These are phyloP conservation scores for Aspergillus ustus DNA, from an alignment of 2,329 filamentous ascomycete genomes.

Conservation along the genomic window DNA sequence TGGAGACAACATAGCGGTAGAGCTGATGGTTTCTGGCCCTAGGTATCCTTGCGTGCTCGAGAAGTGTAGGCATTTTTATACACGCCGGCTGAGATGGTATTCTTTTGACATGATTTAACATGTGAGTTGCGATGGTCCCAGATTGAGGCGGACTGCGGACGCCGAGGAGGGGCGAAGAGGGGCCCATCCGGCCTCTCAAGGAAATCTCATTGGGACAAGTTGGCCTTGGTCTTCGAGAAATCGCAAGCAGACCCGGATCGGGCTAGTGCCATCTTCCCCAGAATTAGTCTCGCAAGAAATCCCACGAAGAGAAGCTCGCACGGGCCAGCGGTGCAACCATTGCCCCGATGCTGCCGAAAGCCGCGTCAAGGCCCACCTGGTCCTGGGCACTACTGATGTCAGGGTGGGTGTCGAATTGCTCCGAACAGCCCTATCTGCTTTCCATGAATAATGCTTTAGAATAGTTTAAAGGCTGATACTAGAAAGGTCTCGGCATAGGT, in stretches of 20 bases:
- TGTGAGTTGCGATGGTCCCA: neutral
- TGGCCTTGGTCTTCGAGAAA: neutral
- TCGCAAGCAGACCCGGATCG: conserved; percentile 23
- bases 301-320: neutral
- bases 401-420: neutral
- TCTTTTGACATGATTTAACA: neutral
- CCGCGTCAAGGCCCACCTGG: neutral
- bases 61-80: neutral
- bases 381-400: neutral
- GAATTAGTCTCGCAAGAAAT: neutral
- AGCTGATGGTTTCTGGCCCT: neutral
- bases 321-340: neutral
- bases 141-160: neutral
- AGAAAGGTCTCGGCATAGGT: no score
- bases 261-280: conserved; percentile 7
- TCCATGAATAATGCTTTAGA: no score
- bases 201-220: neutral
- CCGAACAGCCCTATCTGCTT: no score
- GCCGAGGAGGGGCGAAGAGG: neutral
- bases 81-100: neutral
- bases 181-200: neutral
- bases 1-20: conserved; percentile 30
- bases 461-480: no score
- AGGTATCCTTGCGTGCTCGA: neutral
- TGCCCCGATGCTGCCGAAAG: neutral